Percentiles rank a stretch among this genome's conserved stretches.
Conservation (phyloP, 2,329 filamentous ascomycete genomes). For the Sphaerulina vaccinii region DNA sequence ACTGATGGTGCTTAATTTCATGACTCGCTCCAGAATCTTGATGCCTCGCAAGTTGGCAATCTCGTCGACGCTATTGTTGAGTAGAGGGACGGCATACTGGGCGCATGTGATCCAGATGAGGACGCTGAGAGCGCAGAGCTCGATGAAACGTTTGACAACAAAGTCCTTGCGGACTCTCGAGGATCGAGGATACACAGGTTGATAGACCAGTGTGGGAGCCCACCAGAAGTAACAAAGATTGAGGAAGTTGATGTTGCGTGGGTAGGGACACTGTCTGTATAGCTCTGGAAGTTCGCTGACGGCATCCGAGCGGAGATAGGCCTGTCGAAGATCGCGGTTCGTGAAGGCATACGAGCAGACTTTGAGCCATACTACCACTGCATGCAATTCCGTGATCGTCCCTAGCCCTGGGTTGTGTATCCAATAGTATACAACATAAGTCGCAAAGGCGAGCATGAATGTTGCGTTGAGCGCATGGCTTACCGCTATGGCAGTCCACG, state of each 20-base stretch:
- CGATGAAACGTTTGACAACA: constrained; percentile 76
- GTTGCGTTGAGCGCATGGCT: constrained; percentile 78
- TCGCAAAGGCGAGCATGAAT: constrained; percentile 75
- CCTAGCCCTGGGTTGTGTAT: constrained; percentile 93
- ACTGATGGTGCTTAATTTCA: constrained; percentile 94
- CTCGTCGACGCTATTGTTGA: constrained; percentile 86
- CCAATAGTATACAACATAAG: constrained; percentile 79
- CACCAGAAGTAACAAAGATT: constrained; percentile 98
- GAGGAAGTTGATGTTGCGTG: constrained; percentile 79
- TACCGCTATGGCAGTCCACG: constrained; percentile 75
- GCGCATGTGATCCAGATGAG: constrained; percentile 88
- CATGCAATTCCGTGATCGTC: constrained; percentile 84
- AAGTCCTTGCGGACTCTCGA: constrained; percentile 81
- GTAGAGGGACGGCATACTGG: constrained; percentile 87
- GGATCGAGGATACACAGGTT: constrained; percentile 90
- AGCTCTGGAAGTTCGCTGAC: constrained; percentile 73
- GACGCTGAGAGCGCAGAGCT: constrained; percentile 73
- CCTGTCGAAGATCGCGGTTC: constrained; percentile 90
- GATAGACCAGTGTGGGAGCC: constrained; percentile 93
- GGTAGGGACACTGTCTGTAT: constrained; percentile 82
- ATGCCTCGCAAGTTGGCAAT: constrained; percentile 76
- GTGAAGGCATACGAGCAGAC: constrained; percentile 94
- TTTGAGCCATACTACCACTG: constrained; percentile 94
- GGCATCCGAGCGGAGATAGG: constrained; percentile 70
- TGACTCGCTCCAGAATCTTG: constrained; percentile 80